Percentiles rank a stretch among this genome's conserved stretches.
phyloP scores from a whole-genome alignment of 2,329 filamentous ascomycete species.

The Neurospora crassa region DNA sequence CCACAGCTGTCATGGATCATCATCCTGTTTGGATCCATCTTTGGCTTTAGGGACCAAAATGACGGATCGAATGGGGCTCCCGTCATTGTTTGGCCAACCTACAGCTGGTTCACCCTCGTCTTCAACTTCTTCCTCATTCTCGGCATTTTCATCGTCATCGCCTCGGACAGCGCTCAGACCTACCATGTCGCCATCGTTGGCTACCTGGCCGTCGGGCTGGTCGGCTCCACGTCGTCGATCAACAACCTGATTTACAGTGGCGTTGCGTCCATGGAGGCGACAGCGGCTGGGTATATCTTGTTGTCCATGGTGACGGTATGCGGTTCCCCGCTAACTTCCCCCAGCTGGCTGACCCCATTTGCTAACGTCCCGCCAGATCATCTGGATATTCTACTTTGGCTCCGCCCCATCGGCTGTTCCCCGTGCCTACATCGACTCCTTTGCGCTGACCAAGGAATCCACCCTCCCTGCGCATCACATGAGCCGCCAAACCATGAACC shows the following conservation, averaged over 20 bases:
- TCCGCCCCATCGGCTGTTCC: conserved; percentile 79
- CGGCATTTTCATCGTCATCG: conserved; percentile 73
- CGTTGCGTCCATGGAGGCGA: conserved; percentile 68
- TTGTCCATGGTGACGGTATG: conserved; percentile 86
- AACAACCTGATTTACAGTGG: conserved; percentile 76
- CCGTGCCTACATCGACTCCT: conserved; percentile 89
- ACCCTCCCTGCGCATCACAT: conserved; percentile 33
- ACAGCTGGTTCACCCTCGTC: conserved; percentile 83
- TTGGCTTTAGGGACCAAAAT: conserved; percentile 42
- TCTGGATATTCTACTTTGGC: conserved; percentile 99
- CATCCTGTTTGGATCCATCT: conserved; percentile 75
- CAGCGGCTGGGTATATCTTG: conserved; percentile 86
- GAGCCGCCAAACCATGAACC: conserved; percentile 60
- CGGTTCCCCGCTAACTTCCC: conserved; percentile 11
- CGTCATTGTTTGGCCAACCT: conserved; percentile 47
- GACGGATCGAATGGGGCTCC: conserved; percentile 42
- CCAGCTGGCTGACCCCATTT: not conserved
- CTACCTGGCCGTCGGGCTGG: conserved; percentile 73
- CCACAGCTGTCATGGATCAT: conserved; percentile 87
- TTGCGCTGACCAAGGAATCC: conserved; percentile 83
- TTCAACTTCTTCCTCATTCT: conserved; percentile 78
- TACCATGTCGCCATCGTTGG: conserved; percentile 90
- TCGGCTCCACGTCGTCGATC: conserved; percentile 76
- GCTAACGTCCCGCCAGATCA: conserved; percentile 49
- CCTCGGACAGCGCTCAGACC: conserved; percentile 72